These are phyloP conservation scores for Corylus heterophylla DNA, from an alignment of 306 rosid genomes.

Conservation along the genomic window DNA sequence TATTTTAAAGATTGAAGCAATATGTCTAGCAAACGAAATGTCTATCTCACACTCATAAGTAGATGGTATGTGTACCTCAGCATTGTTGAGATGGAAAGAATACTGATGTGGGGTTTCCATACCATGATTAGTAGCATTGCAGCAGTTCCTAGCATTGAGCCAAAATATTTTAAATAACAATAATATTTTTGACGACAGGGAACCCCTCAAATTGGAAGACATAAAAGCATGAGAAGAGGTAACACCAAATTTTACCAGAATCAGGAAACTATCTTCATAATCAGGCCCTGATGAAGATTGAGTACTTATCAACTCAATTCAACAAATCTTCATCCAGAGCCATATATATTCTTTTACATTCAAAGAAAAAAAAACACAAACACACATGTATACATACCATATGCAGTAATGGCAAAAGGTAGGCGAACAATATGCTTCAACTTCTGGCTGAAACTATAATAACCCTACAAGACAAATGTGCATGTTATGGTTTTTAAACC, in stretches of 20 bases:
- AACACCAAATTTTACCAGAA: not conserved
- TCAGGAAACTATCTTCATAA: not conserved
- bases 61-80: constrained; percentile 57
- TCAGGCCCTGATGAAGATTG: not conserved
- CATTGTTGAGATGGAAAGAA: constrained; percentile 67
- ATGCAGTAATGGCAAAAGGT: constrained; percentile 86
- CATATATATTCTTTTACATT: not conserved
- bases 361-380: not conserved
- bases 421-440: constrained; percentile 91
- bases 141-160: constrained; percentile 79
- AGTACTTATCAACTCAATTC: not conserved
- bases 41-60: not conserved
- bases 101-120: constrained; percentile 80
- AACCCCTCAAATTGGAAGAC: not conserved
- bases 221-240: not conserved
- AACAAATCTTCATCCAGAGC: not conserved
- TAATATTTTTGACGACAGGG: not conserved
- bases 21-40: constrained; percentile 6
- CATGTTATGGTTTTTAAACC: not conserved
- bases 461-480: constrained; percentile 60
- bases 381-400: constrained; percentile 59
- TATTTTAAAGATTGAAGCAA: not conserved
- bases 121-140: constrained; percentile 88
- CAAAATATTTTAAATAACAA: constrained; percentile 22
- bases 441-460: constrained; percentile 99